Evolutionary conservation across 2,329 filamentous ascomycete species (phyloP).

Genomic region (Verruconis gallopava): DNA sequence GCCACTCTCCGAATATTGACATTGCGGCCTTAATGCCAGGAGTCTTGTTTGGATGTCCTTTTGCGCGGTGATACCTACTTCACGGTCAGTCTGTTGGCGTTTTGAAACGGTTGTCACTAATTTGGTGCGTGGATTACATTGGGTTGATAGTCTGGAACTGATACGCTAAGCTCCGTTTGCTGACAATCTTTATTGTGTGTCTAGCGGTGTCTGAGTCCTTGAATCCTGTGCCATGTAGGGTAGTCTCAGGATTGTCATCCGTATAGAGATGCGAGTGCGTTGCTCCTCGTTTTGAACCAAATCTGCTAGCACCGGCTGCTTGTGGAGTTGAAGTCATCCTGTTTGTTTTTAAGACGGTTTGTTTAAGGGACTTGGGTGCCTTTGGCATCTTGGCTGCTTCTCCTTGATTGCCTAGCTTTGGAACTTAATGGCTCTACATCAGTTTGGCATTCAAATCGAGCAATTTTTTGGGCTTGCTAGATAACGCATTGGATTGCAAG

Average conservation of each 20-base stretch:
- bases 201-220: slow-evolving; percentile 17
- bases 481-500: no score
- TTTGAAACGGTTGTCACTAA: no score
- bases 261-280: slow-evolving; percentile 21
- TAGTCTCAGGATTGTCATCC: slow-evolving; percentile 21
- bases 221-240: slow-evolving; percentile 22
- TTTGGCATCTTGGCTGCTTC: background rate
- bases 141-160: slow-evolving; percentile 22
- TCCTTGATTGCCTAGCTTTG: no score
- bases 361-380: background rate
- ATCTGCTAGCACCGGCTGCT: background rate
- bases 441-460: no score
- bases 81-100: no score
- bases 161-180: slow-evolving; percentile 18
- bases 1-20: slow-evolving; percentile 18
- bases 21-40: slow-evolving; percentile 17
- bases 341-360: background rate
- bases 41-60: slow-evolving; percentile 15
- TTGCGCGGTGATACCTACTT: slow-evolving; percentile 19
- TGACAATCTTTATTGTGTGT: slow-evolving; percentile 18
- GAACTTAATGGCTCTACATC: no score
- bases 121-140: no score
- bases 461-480: no score
- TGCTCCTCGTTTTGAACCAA: background rate
- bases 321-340: background rate